Base-by-base conservation (phyloP, 495 filamentous ascomycete genomes). In the Hypoxylon lienhwacheense region DNA sequence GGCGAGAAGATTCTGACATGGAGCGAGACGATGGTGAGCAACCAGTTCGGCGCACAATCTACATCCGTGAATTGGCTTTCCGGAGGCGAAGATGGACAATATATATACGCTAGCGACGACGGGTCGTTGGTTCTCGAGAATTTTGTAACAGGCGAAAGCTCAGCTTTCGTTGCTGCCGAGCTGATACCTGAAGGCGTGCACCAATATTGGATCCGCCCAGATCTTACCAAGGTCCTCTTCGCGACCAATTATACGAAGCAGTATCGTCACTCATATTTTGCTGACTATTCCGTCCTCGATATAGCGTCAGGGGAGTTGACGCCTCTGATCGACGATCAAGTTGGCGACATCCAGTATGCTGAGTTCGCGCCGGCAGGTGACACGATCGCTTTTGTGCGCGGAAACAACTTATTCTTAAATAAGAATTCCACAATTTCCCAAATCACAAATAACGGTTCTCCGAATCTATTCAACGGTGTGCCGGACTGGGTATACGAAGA, bases 401-500 rank as follows among this genome's bases (percentile, higher is more conserved):
- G 67, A 4, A 84, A 84, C 66, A 73, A 84, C 62, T 61, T 84
- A 4, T 83, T 73, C 67, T 44, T 84, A 34, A 79, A 77, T 70
- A 67, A 67, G 47, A 66, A 72, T 22, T 76, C 75, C 20, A 61
- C 61, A 6, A 61, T 77, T 6, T 71, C 73, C 16, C 77, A 76
- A 52, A 70, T 83, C 50, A 84, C 81, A 10, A 57, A 67, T 7
- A 72, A 83, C 61, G 81, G 80, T 17, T 73, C 76, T 0, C 73
- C 73, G 1, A 76, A 82, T 59, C 48, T 76, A 31, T 83, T 84
- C 59, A 80, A 84, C 33, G 81, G 73, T 7, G 73, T 84, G 3
- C 81, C 81, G 0, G 81, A 83, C 45, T 84, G 81, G 81, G 81
- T 84, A 4, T 83, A 84, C 55, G 81, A 83, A 47, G 81, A 84